Evolutionary conservation across 176 grass and related monocot species (phyloP), one percentile per base, ranked within the genome.

Genomic region (Rhipidocladum racemiflorum): DNA sequence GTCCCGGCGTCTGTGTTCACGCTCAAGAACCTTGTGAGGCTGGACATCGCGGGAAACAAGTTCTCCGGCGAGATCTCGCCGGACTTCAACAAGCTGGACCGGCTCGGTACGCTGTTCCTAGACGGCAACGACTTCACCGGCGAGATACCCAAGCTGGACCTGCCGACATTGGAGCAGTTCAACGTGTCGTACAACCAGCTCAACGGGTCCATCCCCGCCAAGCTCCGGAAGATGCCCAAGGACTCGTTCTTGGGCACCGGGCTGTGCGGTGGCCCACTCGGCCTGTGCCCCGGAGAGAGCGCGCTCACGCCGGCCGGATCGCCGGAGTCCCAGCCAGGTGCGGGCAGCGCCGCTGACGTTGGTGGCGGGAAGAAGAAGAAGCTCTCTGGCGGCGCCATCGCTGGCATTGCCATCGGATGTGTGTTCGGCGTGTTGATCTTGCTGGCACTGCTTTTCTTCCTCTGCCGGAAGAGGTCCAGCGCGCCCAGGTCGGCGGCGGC

Each of bases 301-400:
- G 78, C 81, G 24, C 76, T 49, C 15, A 75, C 96, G 21, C 89
- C 96, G 6, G 82, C 76, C 0, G 72, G 74, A 50, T 77, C 90
- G 14, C 83, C 91, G 0, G 72, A 65, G 15, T 77, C 48, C 6
- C 45, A 78, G 38, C 66, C 92, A 0, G 76, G 63, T 7, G 44
- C 65, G 0, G 81, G 65, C 43, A 84, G 54, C 27, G 65, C 61
- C 1, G 76, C 74, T 0, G 88, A 80, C n/a, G 59, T 38, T 7
- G 85, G 68, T 7, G 62, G 59, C 23, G 35, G 74, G 32, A 63
- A 70, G 51, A 95, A 93, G 74, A 92, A 96, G 86, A 93, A 91
- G 83, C 96, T 99, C 60, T 99, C 96, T 0, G 96, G 92, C n/a
- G 96, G 96, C 16, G 96, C 92, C 80, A 93, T 98, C 81, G 92